Evolutionary conservation across 139 green algal genomes (phyloP).

Genomic region (Deuterostichococcus epilithicus): DNA sequence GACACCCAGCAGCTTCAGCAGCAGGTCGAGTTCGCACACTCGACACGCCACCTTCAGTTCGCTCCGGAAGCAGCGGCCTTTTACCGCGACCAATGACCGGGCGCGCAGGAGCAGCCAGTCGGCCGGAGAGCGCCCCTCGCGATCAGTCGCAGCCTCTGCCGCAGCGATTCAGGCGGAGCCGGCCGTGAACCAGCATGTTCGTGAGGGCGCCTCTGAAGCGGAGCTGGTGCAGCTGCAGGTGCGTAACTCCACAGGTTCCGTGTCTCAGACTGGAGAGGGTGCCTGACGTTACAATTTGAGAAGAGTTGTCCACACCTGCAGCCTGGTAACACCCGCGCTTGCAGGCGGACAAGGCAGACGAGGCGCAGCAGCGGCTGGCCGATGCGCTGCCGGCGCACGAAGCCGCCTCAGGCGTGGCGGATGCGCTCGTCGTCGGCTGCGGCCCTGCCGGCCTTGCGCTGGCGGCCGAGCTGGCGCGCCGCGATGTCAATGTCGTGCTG

Average conservation of each 20-base stretch:
- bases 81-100: neutral
- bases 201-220: constrained; percentile 60
- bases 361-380: constrained; percentile 51
- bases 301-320: neutral
- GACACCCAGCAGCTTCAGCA: neutral
- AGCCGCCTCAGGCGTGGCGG: constrained; percentile 12
- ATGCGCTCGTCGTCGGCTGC: constrained; percentile 80
- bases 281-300: neutral
- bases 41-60: neutral
- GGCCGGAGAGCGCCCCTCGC: neutral
- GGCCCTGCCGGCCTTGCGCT: constrained; percentile 88
- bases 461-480: constrained; percentile 73
- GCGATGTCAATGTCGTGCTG: constrained; percentile 70
- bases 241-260: neutral
- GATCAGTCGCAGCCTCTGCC: neutral
- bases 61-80: neutral
- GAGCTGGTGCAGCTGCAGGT: constrained; percentile 54
- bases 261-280: neutral
- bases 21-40: neutral
- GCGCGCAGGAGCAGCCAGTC: no score
- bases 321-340: neutral
- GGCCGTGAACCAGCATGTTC: constrained; percentile 48
- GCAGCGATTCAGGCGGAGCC: neutral
- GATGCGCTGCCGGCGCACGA: constrained; percentile 40
- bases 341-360: constrained; percentile 67